A percentile compares a stretch with the other conserved stretches of the same genome.
Conservation (phyloP, 2,329 filamentous ascomycete species). For the Hypoxylon sp. region DNA sequence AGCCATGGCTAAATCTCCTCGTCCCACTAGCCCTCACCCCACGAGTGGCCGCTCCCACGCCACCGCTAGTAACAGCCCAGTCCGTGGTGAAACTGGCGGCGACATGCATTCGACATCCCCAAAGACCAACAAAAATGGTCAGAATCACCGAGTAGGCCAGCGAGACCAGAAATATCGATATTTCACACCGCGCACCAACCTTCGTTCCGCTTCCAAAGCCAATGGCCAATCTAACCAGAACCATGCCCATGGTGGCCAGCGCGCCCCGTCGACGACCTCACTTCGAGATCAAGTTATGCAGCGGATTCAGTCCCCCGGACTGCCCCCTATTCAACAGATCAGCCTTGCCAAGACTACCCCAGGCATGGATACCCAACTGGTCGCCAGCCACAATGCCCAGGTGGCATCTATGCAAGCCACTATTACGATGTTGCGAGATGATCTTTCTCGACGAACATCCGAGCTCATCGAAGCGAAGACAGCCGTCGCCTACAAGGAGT, state of each 20-base stretch:
- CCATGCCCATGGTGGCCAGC: background rate
- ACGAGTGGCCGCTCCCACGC: background rate
- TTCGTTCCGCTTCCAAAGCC: background rate
- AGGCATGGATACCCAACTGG: background rate
- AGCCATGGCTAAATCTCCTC: background rate
- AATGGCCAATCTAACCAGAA: background rate
- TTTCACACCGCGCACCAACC: background rate
- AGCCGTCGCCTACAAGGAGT: constrained; percentile 13
- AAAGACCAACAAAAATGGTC: background rate
- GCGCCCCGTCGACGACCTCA: background rate
- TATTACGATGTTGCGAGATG: constrained; percentile 3
- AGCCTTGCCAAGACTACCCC: background rate
- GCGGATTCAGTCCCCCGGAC: constrained; percentile 1
- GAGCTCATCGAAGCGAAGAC: constrained; percentile 21
- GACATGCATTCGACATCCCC: background rate
- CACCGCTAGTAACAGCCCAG: background rate
- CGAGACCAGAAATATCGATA: background rate
- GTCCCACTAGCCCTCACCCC: background rate
- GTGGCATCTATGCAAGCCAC: constrained; percentile 17
- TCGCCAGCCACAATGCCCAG: background rate
- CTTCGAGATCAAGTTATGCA: constrained; percentile 10
- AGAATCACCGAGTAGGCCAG: background rate
- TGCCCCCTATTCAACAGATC: background rate
- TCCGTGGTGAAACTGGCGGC: background rate
- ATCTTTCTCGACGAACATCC: constrained; percentile 12